These are phyloP conservation scores for Saitozyma sp. DNA, from an alignment of 768 basidiomycete species.

Conservation along the genomic window DNA sequence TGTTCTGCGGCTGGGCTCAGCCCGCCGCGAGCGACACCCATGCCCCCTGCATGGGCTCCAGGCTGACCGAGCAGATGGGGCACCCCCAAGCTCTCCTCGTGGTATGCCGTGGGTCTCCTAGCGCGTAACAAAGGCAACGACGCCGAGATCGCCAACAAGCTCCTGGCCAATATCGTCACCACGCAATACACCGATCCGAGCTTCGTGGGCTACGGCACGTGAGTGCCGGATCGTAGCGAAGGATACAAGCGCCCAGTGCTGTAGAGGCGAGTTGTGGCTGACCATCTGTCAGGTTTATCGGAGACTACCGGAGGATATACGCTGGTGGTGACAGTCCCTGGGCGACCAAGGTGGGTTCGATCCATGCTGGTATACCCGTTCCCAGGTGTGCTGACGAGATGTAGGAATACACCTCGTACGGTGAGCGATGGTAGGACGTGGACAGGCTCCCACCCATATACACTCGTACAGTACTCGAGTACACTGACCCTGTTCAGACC, in stretches of 20 bases:
- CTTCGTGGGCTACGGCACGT: slow-evolving; percentile 16
- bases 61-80: slow-evolving; percentile 5
- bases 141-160: slow-evolving; percentile 18
- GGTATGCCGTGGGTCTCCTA: slow-evolving; percentile 23
- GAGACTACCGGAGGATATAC: not conserved
- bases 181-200: slow-evolving; percentile 11
- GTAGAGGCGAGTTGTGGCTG: not conserved
- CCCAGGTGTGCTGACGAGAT: not conserved
- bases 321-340: slow-evolving; percentile 6
- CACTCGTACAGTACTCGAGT: too few relatives aligned
- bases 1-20: too few relatives aligned
- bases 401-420: slow-evolving; percentile 12
- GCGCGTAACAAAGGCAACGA: slow-evolving; percentile 7
- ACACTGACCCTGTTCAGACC: not conserved
- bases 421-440: not conserved
- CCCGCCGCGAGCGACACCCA: too few relatives aligned
- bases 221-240: not conserved
- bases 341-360: not conserved
- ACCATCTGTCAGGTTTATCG: not conserved
- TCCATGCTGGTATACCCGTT: not conserved
- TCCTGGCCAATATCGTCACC: slow-evolving; percentile 11
- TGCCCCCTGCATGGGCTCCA: too few relatives aligned
- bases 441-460: not conserved
- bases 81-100: slow-evolving; percentile 16
- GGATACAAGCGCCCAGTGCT: slow-evolving; percentile 11